These are phyloP conservation scores for Juglanconis oblonga DNA, from an alignment of 2,329 filamentous ascomycete genomes.

Conservation along the genomic window DNA sequence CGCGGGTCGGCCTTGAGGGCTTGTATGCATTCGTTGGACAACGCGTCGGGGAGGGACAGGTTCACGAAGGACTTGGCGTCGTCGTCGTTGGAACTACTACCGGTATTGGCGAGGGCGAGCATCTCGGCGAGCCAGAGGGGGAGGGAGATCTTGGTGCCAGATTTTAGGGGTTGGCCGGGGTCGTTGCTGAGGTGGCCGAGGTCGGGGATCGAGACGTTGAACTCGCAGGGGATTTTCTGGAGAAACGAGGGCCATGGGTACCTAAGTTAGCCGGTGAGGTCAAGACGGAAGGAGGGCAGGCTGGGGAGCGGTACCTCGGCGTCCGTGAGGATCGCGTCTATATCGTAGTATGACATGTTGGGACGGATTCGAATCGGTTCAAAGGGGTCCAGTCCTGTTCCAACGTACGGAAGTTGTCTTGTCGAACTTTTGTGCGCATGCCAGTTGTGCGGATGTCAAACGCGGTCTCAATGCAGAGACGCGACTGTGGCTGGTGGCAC, in stretches of 20 bases:
- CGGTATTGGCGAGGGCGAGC: conserved; percentile 67
- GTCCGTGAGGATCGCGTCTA: conserved; percentile 81
- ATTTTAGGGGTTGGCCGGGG: conserved; percentile 66
- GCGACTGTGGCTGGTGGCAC: conserved; percentile 4
- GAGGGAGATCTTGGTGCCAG: conserved; percentile 75
- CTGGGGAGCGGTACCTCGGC: conserved; percentile 56
- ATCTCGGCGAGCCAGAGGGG: conserved; percentile 95
- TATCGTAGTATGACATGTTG: conserved; percentile 75
- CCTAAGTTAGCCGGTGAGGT: neutral
- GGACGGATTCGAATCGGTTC: neutral
- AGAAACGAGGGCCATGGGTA: neutral
- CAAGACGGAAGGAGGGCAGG: neutral
- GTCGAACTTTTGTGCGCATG: neutral
- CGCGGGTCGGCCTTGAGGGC: conserved; percentile 88
- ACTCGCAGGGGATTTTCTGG: conserved; percentile 93
- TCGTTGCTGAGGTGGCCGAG: conserved; percentile 90
- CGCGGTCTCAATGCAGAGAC: conserved; percentile 3
- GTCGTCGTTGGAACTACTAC: conserved; percentile 30
- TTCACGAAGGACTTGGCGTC: conserved; percentile 62
- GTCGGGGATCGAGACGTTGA: conserved; percentile 83
- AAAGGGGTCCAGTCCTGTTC: neutral
- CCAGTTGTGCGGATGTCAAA: neutral
- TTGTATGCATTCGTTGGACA: conserved; percentile 78
- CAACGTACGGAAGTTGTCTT: neutral
- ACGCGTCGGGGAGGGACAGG: conserved; percentile 75